Conservation (phyloP, 331 rosid genomes). For the Pyracantha coccinea region DNA sequence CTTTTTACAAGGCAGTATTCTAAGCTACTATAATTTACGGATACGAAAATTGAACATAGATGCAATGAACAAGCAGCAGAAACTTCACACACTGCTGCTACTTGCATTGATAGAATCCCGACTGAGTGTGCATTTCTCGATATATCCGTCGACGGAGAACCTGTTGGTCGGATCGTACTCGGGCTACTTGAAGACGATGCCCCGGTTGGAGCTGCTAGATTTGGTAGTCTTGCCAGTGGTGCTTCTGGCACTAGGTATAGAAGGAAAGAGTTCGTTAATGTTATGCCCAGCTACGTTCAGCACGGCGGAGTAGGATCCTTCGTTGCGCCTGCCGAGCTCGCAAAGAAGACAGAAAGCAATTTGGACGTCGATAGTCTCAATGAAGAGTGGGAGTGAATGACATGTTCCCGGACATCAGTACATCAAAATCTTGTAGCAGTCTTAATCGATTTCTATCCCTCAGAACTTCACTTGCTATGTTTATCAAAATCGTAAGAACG, state of each 20-base stretch:
- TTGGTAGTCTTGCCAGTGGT: slow-evolving; percentile 63
- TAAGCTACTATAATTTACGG: not conserved
- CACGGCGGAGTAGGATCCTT: slow-evolving; percentile 79
- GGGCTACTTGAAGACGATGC: slow-evolving; percentile 56
- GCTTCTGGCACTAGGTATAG: slow-evolving; percentile 84
- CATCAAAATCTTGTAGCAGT: not conserved
- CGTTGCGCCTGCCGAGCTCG: slow-evolving; percentile 68
- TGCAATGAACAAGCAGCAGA: slow-evolving; percentile 11
- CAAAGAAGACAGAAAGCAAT: slow-evolving; percentile 41
- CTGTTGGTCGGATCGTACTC: slow-evolving; percentile 56
- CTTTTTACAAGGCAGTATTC: not conserved
- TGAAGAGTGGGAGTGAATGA: slow-evolving; percentile 63
- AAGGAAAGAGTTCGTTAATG: slow-evolving; percentile 76
- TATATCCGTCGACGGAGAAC: slow-evolving; percentile 56
- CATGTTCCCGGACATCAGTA: slow-evolving; percentile 42
- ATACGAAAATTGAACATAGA: too few species aligned
- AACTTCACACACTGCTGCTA: slow-evolving; percentile 8
- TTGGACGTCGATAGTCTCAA: slow-evolving; percentile 39
- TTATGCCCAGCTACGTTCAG: slow-evolving; percentile 63
- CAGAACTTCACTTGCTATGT: too few species aligned
- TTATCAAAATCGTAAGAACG: not conserved
- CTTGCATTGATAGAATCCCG: slow-evolving; percentile 38
- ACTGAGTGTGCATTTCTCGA: slow-evolving; percentile 63
- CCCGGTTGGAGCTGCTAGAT: slow-evolving; percentile 62
- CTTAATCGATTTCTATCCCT: too few species aligned